Evolutionary conservation across 2,329 filamentous ascomycete genomes (phyloP), one percentile per base, ranked within the genome.

Genomic region (Fusarium protoensiforme): DNA sequence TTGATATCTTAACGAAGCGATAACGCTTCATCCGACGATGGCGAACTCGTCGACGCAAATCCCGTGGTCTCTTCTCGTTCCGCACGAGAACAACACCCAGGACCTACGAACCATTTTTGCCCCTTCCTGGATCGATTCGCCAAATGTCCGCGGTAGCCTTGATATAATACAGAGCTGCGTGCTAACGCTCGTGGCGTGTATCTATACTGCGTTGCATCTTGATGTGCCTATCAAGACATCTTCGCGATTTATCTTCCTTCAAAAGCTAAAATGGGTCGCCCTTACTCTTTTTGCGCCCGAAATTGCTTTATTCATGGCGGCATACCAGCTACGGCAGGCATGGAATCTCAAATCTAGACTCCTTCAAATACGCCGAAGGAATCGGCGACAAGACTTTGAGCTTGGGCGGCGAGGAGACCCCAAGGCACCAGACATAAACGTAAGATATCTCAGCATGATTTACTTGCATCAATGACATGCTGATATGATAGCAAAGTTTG

Each of bases 121-220:
- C 33, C 53, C 53, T 13, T 16, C 35, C 22, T 57, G 53, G 53
- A 57, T 20, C 22, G 53, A 57, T 16, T 36, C 53, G 0, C 53
- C 53, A 6, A 57, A 57, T 24, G 33, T 36, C 22, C 33, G 53
- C 0, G 53, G 53, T 1, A 57, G 31, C 27, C 33, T 71, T 1
- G 64, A 65, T 27, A 79, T 84, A 27, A 60, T 84, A 7, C 78
- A 77, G 67, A 80, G 77, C 10, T 84, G 82, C 48, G 54, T 81
- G 1, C 46, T 81, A 2, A 81, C 82, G 2, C 71, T 84, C 0
- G 63, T 78, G 3, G 73, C 82, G 1, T 84, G 81, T 67, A 79
- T 82, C 8, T 84, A 80, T 68, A 78, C 80, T 4, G 81, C 81
- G 2, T 59, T 85, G 4, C 81, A 84, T 65, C 73, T 83, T 6